These are phyloP conservation scores for Amanita pseudoporphyria DNA, from an alignment of 768 basidiomycete species.

Conservation along the genomic window DNA sequence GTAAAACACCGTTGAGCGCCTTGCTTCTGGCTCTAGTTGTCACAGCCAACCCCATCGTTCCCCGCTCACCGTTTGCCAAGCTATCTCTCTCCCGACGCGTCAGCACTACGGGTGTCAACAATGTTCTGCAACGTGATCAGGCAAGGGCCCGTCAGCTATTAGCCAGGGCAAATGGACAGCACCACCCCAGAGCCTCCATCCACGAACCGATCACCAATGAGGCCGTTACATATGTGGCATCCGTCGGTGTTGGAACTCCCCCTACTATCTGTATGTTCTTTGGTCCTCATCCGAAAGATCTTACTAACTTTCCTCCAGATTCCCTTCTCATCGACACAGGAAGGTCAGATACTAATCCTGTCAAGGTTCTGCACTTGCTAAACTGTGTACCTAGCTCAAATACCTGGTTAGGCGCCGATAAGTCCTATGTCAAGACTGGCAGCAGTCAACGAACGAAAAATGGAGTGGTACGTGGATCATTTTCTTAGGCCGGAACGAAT, in stretches of 20 bases:
- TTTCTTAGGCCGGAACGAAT: too few relatives aligned
- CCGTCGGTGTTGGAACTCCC: constrained; percentile 45
- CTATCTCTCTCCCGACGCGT: constrained; percentile 46
- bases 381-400: too few relatives aligned
- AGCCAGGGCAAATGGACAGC: constrained; percentile 20
- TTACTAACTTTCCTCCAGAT: constrained; percentile 24
- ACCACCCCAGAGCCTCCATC: constrained; percentile 15
- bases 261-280: constrained; percentile 36
- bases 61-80: constrained; percentile 31
- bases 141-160: constrained; percentile 37
- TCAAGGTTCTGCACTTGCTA: too few relatives aligned
- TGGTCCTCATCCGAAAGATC: background rate
- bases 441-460: too few relatives aligned
- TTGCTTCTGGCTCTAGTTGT: constrained; percentile 38
- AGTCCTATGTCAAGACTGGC: too few relatives aligned
- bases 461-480: too few relatives aligned
- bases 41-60: constrained; percentile 32
- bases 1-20: constrained; percentile 30
- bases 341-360: too few relatives aligned
- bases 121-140: constrained; percentile 42
- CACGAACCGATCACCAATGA: constrained; percentile 28
- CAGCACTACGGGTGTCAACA: constrained; percentile 38
- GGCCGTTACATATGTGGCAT: constrained; percentile 34
- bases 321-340: constrained; percentile 52
- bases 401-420: too few relatives aligned